A percentile compares a stretch with the other conserved stretches of the same genome.
These are phyloP conservation scores for Lentinula sp. DNA, from an alignment of 768 basidiomycete genomes.

Conservation along the genomic window DNA sequence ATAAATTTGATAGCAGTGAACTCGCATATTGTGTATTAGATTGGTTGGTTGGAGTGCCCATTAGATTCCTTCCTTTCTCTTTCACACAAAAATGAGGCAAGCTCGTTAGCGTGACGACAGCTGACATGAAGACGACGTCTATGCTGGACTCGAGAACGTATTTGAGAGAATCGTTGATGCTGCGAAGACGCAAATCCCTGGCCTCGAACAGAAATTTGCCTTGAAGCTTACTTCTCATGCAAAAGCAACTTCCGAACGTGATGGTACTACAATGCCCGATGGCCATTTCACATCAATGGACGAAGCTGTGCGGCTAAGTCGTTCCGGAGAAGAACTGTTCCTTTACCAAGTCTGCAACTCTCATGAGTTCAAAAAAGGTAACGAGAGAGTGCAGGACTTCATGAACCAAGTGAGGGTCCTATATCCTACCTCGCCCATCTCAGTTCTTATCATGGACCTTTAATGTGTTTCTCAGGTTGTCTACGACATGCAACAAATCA, in stretches of 20 bases:
- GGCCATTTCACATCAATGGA: not conserved
- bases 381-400: not conserved
- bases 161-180: not conserved
- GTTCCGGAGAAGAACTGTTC: not conserved
- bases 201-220: not conserved
- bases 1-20: too few relatives aligned
- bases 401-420: not conserved
- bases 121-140: not conserved
- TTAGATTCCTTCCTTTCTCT: too few relatives aligned
- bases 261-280: too few relatives aligned
- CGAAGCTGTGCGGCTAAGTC: not conserved
- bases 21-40: too few relatives aligned
- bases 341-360: not conserved
- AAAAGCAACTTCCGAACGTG: too few relatives aligned
- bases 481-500: not conserved
- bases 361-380: not conserved
- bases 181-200: not conserved
- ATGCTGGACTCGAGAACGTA: not conserved
- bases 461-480: not conserved
- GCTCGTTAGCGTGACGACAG: not conserved
- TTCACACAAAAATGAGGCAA: too few relatives aligned
- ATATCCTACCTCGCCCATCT: not conserved
- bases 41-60: too few relatives aligned
- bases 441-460: not conserved
- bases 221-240: not conserved